These are phyloP conservation scores for Nicotiana sylvestris DNA, from an alignment of 257 asterid genomes.

Conservation along the genomic window DNA sequence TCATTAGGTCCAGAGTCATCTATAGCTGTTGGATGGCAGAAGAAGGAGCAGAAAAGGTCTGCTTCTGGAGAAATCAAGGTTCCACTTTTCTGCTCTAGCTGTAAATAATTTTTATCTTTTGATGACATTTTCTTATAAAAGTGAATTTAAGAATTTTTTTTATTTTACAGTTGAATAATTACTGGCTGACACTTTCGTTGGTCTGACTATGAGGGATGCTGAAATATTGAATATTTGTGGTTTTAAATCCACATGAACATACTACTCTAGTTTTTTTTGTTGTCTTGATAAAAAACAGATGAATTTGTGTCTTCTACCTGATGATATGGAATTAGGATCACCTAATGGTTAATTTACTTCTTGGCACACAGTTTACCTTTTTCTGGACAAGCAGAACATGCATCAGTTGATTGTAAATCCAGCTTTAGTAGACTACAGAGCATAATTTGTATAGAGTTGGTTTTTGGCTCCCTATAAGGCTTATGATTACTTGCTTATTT, in stretches of 20 bases:
- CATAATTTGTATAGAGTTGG: background rate
- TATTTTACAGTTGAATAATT: background rate
- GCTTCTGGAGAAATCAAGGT: constrained; percentile 96
- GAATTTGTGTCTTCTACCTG: background rate
- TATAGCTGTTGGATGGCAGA: constrained; percentile 88
- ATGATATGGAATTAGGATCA: background rate
- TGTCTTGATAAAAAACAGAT: constrained; percentile 5
- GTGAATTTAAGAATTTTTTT: background rate
- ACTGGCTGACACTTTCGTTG: background rate
- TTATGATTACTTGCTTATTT: background rate
- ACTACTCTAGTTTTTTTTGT: background rate
- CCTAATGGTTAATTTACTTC: background rate
- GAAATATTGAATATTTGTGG: background rate
- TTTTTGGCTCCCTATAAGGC: background rate
- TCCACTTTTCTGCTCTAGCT: constrained; percentile 11
- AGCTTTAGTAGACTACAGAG: background rate
- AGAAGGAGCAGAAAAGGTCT: constrained; percentile 63
- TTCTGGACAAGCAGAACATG: background rate
- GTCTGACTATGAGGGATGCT: background rate
- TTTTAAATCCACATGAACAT: background rate
- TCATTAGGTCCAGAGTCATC: constrained; percentile 80
- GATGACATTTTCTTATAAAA: background rate
- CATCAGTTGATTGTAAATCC: background rate
- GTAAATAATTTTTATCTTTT: background rate
- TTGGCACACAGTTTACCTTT: background rate